phyloP scores from a whole-genome alignment of 2,329 filamentous ascomycete species.

The Hymenoscyphus albidus region DNA sequence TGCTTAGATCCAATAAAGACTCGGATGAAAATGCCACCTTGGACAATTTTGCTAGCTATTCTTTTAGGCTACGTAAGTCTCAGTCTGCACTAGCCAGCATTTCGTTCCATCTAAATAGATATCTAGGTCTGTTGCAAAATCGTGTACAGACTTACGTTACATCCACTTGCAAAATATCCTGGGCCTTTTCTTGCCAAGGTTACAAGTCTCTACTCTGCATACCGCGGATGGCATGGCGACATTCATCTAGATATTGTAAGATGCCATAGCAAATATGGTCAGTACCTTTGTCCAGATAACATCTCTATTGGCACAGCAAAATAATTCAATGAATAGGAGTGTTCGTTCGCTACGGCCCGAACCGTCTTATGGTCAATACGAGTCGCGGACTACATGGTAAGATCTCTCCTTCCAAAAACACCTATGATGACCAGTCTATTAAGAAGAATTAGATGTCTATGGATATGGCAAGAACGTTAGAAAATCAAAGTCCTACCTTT shows the following conservation, averaged over 20 bases:
- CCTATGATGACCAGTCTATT: background rate
- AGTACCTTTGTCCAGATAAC: background rate
- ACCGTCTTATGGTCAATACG: conserved; percentile 13
- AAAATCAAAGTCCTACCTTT: too few species aligned
- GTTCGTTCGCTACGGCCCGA: conserved; percentile 24
- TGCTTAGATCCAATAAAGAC: too few species aligned
- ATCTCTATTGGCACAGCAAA: conserved; percentile 2
- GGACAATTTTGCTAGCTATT: too few species aligned
- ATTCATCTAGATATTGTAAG: conserved; percentile 33
- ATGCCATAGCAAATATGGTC: conserved; percentile 26
- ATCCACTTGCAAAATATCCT: conserved; percentile 23
- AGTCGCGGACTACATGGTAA: background rate
- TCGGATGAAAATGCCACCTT: too few species aligned
- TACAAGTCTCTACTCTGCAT: conserved; percentile 28
- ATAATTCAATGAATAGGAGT: background rate
- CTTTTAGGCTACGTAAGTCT: too few species aligned
- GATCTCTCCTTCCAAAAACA: background rate
- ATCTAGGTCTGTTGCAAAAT: too few species aligned
- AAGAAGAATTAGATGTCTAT: conserved; percentile 38
- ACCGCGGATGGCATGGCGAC: conserved; percentile 36
- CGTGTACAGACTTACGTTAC: conserved; percentile 18
- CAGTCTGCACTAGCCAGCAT: too few species aligned
- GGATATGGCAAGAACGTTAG: too few species aligned
- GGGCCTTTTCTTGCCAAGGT: conserved; percentile 32
- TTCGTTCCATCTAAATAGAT: too few species aligned